Evolutionary conservation across 768 basidiomycete species (phyloP).

Genomic region (Panus rudis): DNA sequence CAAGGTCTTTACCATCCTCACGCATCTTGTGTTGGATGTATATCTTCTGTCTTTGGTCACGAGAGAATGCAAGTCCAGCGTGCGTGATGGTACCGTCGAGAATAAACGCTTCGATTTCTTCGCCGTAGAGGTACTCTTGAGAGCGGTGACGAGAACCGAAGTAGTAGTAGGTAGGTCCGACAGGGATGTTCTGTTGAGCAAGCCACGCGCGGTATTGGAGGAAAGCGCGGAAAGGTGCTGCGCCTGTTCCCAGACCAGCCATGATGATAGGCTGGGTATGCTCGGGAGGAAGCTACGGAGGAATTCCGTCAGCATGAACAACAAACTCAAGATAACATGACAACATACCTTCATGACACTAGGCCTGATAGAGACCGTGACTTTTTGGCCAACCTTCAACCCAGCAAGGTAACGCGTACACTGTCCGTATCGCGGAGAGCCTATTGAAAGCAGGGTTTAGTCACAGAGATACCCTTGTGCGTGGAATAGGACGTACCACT

Average conservation of each 20-base stretch:
- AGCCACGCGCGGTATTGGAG: constrained; percentile 91
- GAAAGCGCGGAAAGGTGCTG: constrained; percentile 99
- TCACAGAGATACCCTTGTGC: neutral
- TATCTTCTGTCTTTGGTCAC: constrained; percentile 87
- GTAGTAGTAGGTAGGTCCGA: constrained; percentile 96
- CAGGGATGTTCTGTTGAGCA: constrained; percentile 61
- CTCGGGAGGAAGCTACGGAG: constrained; percentile 67
- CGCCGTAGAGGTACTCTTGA: constrained; percentile 94
- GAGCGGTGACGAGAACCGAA: constrained; percentile 96
- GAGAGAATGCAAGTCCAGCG: constrained; percentile 93
- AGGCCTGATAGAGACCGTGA: constrained; percentile 96
- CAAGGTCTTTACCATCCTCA: constrained; percentile 75
- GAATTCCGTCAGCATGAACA: constrained; percentile 8
- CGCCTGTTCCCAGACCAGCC: constrained; percentile 97
- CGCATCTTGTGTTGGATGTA: constrained; percentile 99
- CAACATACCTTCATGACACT: constrained; percentile 92
- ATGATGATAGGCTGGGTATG: constrained; percentile 90
- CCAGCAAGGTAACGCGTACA: constrained; percentile 92
- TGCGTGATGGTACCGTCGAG: constrained; percentile 77
- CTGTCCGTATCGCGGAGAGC: constrained; percentile 78
- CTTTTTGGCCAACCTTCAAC: constrained; percentile 80
- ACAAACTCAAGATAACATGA: neutral
- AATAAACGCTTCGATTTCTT: constrained; percentile 93
- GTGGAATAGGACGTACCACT: constrained; percentile 47
- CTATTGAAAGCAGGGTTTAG: constrained; percentile 31